Conservation (phyloP, 1,284 basidiomycete species). For the Takashimella tepidaria region DNA sequence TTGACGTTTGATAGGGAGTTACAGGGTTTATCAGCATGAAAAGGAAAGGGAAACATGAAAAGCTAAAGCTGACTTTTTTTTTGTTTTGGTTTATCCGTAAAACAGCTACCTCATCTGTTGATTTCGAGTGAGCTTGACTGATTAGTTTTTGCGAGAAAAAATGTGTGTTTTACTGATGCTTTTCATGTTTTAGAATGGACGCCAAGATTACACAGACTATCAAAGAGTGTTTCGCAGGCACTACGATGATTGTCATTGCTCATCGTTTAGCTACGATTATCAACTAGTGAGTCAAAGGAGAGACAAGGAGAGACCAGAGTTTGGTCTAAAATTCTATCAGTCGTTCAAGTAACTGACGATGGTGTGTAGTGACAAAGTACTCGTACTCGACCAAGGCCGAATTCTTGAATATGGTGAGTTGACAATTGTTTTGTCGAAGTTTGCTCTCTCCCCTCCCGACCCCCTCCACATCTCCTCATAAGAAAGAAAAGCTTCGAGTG, state of each 20-base stretch:
- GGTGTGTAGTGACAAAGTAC: slow-evolving; percentile 59
- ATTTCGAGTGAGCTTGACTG: slow-evolving; percentile 55
- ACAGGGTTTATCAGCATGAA: too few species aligned
- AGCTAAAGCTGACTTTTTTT: too few species aligned
- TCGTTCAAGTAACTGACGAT: not conserved
- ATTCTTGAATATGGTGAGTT: slow-evolving; percentile 45
- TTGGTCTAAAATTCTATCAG: not conserved
- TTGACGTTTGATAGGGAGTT: too few species aligned
- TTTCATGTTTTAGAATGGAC: slow-evolving; percentile 55
- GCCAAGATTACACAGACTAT: slow-evolving; percentile 70
- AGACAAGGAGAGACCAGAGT: too few species aligned
- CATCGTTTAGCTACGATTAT: slow-evolving; percentile 59
- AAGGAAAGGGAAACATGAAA: too few species aligned
- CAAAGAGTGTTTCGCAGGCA: slow-evolving; percentile 60
- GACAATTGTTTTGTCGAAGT: too few species aligned
- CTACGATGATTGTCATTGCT: slow-evolving; percentile 66
- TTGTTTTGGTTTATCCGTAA: too few species aligned
- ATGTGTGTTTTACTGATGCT: too few species aligned
- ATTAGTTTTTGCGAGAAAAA: not conserved
- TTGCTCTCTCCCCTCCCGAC: too few species aligned
- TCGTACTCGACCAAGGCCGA: slow-evolving; percentile 66
- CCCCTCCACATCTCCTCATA: too few species aligned
- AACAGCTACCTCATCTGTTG: slow-evolving; percentile 80
- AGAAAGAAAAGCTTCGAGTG: too few species aligned
- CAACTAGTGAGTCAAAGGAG: slow-evolving; percentile 29